Evolutionary conservation across 345 rosid genomes (phyloP).

Genomic region (Citrus cavaleriei): DNA sequence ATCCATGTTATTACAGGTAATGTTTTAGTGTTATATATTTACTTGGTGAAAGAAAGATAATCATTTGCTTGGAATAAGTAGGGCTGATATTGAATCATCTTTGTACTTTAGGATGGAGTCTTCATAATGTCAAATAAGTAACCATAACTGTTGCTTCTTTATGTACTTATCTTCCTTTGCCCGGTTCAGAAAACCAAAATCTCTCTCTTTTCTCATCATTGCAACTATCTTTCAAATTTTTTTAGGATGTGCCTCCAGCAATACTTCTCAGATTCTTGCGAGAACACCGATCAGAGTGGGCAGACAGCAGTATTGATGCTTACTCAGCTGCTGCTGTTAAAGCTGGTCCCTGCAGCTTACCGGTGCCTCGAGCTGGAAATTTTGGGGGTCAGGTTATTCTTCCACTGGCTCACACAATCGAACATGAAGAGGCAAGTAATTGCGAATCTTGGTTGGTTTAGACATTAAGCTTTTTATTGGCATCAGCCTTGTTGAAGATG

Average conservation of each 20-base stretch:
- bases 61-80: not conserved
- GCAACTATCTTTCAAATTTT: not conserved
- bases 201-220: not conserved
- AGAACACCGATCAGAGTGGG: constrained; percentile 99
- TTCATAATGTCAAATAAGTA: not conserved
- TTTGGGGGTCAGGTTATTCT: constrained; percentile 95
- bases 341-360: constrained; percentile 77
- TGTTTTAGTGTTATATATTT: not conserved
- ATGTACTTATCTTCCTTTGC: not conserved
- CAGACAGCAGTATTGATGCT: constrained; percentile 86
- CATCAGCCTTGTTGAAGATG: not conserved
- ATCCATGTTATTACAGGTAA: constrained; percentile 90
- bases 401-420: constrained; percentile 95
- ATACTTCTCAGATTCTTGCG: constrained; percentile 84
- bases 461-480: not conserved
- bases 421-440: constrained; percentile 79
- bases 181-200: not conserved
- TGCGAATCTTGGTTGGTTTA: not conserved
- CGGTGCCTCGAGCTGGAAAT: constrained; percentile 72
- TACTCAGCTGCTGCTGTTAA: constrained; percentile 92
- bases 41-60: not conserved
- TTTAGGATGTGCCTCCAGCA: constrained; percentile 95
- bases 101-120: not conserved
- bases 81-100: not conserved
- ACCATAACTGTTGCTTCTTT: constrained; percentile 1